Percentiles rank a stretch among this genome's conserved stretches.
Conservation (phyloP, 495 filamentous ascomycete species). For the Aspergillus funiculosus region DNA sequence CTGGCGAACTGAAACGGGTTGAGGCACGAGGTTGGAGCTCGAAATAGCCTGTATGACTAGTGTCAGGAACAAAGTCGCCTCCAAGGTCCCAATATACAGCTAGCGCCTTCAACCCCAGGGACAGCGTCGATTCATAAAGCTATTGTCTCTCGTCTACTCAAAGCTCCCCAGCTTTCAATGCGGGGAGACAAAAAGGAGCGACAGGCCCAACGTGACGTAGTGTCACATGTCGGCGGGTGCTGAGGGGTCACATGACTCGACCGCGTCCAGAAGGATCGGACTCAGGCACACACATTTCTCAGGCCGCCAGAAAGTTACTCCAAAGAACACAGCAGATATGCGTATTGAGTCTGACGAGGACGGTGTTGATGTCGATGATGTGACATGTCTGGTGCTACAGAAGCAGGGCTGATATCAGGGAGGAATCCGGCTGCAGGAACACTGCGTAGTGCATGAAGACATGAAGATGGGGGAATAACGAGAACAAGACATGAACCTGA, state of each 20-base stretch:
- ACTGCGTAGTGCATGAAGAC: too few relatives aligned
- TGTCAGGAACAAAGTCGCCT: too few relatives aligned
- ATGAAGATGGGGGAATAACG: not conserved
- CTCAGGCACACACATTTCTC: not conserved
- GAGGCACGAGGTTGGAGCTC: too few relatives aligned
- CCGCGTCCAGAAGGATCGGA: not conserved
- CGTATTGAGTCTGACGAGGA: too few relatives aligned
- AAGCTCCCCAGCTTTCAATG: conserved; percentile 8
- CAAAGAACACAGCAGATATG: too few relatives aligned
- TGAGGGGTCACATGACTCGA: conserved; percentile 7
- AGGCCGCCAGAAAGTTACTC: not conserved
- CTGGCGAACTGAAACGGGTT: too few relatives aligned
- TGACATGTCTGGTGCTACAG: too few relatives aligned
- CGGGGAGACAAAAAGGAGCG: conserved; percentile 10
- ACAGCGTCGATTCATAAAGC: not conserved
- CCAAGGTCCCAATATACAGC: too few relatives aligned
- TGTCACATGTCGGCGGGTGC: conserved; percentile 11
- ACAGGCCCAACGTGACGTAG: conserved; percentile 17
- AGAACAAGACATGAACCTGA: not conserved
- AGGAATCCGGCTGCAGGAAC: too few relatives aligned
- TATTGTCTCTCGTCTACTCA: not conserved
- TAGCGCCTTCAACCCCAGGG: not conserved
- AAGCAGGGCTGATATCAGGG: too few relatives aligned
- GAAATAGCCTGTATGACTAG: too few relatives aligned
- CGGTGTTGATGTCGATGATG: too few relatives aligned